Base-by-base conservation (phyloP, 2,329 filamentous ascomycete species). In the Purpureocillium lavendulum region DNA sequence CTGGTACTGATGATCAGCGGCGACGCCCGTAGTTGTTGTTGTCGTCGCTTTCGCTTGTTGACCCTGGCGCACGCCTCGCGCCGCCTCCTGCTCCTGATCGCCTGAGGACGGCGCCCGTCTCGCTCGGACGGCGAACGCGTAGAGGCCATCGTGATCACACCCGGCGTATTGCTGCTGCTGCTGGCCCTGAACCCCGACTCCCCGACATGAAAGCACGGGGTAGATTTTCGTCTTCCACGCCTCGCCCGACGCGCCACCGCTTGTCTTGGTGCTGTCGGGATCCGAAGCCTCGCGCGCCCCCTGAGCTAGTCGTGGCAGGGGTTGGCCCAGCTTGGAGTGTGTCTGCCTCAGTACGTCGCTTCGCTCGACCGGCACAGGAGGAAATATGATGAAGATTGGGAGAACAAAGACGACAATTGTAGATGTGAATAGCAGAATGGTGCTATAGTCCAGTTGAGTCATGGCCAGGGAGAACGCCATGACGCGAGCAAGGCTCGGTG, bases 191-290 rank as follows among this genome's bases (percentile, higher is more conserved):
- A 95, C 61, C 61, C 92, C 86, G 40, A 94, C 78, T 21, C 83
- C 84, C 40, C 67, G 69, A 58, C 87, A 94, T 41, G 84, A 87
- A 64, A 94, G 90, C 58, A 95, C 65, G 1, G 89, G 88, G 58
- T 92, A 90, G 43, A 88, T n/a, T n/a, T n/a, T n/a, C n/a, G n/a
- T n/a, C n/a, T n/a, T n/a, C n/a, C n/a, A n/a, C n/a, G n/a, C n/a
- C n/a, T n/a, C n/a, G n/a, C n/a, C n/a, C n/a, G n/a, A n/a, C n/a
- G n/a, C n/a, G n/a, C n/a, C n/a, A n/a, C n/a, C n/a, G n/a, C 21
- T 26, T 5, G 21, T 26, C 6, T 10, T 26, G 67, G 40, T 83
- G 84, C 58, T 87, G 61, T 38, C 74, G 56, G 15, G 40, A n/a
- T n/a, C n/a, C n/a, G n/a, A n/a, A n/a, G n/a, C n/a, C n/a, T n/a